Percentiles rank a stretch among this genome's conserved stretches.
These are phyloP conservation scores for Trichoderma sp. DNA, from an alignment of 2,329 filamentous ascomycete genomes.

Conservation along the genomic window DNA sequence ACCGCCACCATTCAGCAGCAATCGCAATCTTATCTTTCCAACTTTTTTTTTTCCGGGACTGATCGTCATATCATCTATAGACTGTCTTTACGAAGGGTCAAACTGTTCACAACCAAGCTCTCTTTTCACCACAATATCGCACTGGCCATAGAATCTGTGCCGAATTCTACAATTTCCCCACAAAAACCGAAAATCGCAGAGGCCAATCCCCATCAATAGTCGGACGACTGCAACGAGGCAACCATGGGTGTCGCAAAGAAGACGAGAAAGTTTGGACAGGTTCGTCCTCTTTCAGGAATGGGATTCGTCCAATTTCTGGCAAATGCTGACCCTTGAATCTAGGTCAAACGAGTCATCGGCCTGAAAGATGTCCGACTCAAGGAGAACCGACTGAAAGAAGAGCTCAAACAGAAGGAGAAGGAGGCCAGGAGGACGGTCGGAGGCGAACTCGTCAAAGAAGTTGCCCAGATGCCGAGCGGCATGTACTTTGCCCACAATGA, in stretches of 20 bases:
- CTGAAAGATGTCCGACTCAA: constrained; percentile 77
- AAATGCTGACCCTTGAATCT: background rate
- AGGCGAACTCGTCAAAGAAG: constrained; percentile 67
- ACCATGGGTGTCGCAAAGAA: constrained; percentile 84
- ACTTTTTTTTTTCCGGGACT: constrained; percentile 15
- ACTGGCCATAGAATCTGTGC: background rate
- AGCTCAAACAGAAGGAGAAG: constrained; percentile 55
- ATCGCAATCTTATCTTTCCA: constrained; percentile 21
- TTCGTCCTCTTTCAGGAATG: constrained; percentile 37
- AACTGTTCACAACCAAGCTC: background rate
- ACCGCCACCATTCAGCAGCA: constrained; percentile 28
- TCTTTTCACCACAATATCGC: background rate
- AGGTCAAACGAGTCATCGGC: constrained; percentile 79
- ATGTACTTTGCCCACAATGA: constrained; percentile 91
- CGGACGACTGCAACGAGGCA: background rate
- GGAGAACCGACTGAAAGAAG: constrained; percentile 70
- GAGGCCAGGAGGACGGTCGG: constrained; percentile 53
- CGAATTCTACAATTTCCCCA: background rate
- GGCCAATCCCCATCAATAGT: background rate
- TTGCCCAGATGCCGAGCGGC: constrained; percentile 76
- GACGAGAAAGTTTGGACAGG: constrained; percentile 83
- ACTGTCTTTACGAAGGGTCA: background rate
- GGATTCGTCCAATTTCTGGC: constrained; percentile 22
- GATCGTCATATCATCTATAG: background rate
- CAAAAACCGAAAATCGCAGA: background rate